A percentile compares a stretch with the other conserved stretches of the same genome.
These are phyloP conservation scores for Pseudognaphalium luteoalbum DNA, from an alignment of 129 eudicot genomes.

Conservation along the genomic window DNA sequence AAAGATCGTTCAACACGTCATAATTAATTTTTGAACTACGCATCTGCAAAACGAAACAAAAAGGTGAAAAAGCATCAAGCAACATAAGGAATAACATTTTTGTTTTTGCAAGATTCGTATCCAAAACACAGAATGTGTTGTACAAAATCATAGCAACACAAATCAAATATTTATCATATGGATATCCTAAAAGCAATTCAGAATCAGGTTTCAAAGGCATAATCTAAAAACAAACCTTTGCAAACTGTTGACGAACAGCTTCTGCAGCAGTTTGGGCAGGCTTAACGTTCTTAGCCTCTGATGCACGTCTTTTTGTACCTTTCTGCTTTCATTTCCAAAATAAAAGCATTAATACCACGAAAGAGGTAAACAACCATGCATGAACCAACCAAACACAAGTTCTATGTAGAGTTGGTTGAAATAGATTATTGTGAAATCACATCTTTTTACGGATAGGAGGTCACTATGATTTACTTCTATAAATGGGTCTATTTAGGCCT, in stretches of 20 bases:
- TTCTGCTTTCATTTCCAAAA: conserved; percentile 50
- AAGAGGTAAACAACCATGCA: neutral
- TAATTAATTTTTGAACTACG: conserved; percentile 59
- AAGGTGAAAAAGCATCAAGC: neutral
- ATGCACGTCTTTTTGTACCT: conserved; percentile 60
- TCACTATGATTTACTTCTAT: neutral
- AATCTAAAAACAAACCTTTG: conserved; percentile 45
- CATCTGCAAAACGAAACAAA: conserved; percentile 40
- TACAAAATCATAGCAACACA: neutral
- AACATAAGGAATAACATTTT: neutral
- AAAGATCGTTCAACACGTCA: conserved; percentile 51
- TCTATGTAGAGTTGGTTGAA: too few species aligned
- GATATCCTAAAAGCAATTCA: neutral
- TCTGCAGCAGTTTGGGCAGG: conserved; percentile 76
- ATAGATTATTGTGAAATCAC: too few species aligned
- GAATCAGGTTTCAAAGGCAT: neutral
- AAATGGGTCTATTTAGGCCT: neutral
- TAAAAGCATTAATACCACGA: neutral
- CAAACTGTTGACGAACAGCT: conserved; percentile 55
- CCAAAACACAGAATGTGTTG: neutral
- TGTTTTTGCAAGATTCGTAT: neutral
- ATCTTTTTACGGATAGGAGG: too few species aligned
- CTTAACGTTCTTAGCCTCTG: conserved; percentile 52
- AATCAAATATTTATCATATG: neutral
- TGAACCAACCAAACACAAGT: too few species aligned